Conservation (phyloP, 306 rosid species). For the Ceratonia siliqua region DNA sequence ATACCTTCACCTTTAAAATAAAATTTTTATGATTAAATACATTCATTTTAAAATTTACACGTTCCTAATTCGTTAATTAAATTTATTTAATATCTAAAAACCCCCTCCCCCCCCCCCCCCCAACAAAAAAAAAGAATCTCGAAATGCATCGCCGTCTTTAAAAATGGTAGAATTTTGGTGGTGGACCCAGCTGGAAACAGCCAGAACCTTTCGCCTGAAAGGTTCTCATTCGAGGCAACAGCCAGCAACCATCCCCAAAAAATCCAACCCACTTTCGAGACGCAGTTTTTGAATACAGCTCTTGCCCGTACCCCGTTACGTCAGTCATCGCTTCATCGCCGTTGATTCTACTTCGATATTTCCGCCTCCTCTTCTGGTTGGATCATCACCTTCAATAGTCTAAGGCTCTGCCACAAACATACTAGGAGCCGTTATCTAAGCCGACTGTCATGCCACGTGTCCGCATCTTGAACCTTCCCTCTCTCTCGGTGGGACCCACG, state of each 20-base stretch:
- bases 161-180: too few species aligned
- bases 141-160: too few species aligned
- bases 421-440: not conserved
- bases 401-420: not conserved
- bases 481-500: slow-evolving; percentile 12
- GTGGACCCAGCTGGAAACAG: slow-evolving; percentile 11
- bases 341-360: not conserved
- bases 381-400: not conserved
- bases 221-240: not conserved
- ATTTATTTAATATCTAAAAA: too few species aligned
- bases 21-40: too few species aligned
- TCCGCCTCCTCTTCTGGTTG: not conserved
- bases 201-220: not conserved
- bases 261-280: not conserved
- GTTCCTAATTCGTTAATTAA: too few species aligned
- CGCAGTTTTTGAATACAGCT: not conserved
- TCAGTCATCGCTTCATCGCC: slow-evolving; percentile 20
- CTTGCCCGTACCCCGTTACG: not conserved
- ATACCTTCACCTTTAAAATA: too few species aligned
- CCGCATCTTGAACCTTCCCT: not conserved
- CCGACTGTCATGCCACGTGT: slow-evolving; percentile 34
- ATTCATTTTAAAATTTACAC: too few species aligned
- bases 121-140: too few species aligned
- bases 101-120: too few species aligned
- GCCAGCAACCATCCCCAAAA: slow-evolving; percentile 7